phyloP scores from a whole-genome alignment of 352 stramenopile species.

The Phytophthora podocarpi region DNA sequence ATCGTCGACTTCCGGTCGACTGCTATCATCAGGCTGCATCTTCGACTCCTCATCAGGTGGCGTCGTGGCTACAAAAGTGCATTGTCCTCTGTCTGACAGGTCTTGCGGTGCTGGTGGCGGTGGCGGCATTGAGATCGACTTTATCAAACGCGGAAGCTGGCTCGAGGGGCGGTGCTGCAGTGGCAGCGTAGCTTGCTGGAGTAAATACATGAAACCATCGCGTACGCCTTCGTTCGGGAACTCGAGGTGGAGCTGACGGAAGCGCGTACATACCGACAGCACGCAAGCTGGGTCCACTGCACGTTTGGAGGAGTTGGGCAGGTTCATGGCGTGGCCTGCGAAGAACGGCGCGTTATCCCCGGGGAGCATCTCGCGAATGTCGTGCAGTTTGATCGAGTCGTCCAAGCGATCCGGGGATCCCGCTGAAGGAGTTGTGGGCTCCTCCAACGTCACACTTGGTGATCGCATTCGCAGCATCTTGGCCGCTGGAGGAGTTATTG shows the following conservation, averaged over 20 bases:
- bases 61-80: constrained; percentile 20
- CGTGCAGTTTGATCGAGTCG: constrained; percentile 60
- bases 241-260: constrained; percentile 73
- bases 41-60: constrained; percentile 18
- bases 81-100: constrained; percentile 1
- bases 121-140: constrained; percentile 11
- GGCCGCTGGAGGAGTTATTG: constrained; percentile 16
- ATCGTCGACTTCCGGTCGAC: constrained; percentile 26
- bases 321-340: constrained; percentile 44
- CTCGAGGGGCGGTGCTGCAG: constrained; percentile 28
- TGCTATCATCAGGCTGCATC: constrained; percentile 10
- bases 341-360: constrained; percentile 68
- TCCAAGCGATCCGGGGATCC: constrained; percentile 50
- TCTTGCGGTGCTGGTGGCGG: constrained; percentile 16
- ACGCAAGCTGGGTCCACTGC: constrained; percentile 58
- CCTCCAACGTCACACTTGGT: constrained; percentile 11
- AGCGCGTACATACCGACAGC: constrained; percentile 65
- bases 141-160: constrained; percentile 25
- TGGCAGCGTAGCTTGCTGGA: constrained; percentile 68
- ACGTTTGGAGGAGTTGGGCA: constrained; percentile 53
- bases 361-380: constrained; percentile 54
- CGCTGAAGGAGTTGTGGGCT: constrained; percentile 12
- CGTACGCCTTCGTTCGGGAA: constrained; percentile 68
- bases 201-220: constrained; percentile 71
- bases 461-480: constrained; percentile 23